Conservation (phyloP, 2,329 filamentous ascomycete species). For the Arthrobotrys iridis region DNA sequence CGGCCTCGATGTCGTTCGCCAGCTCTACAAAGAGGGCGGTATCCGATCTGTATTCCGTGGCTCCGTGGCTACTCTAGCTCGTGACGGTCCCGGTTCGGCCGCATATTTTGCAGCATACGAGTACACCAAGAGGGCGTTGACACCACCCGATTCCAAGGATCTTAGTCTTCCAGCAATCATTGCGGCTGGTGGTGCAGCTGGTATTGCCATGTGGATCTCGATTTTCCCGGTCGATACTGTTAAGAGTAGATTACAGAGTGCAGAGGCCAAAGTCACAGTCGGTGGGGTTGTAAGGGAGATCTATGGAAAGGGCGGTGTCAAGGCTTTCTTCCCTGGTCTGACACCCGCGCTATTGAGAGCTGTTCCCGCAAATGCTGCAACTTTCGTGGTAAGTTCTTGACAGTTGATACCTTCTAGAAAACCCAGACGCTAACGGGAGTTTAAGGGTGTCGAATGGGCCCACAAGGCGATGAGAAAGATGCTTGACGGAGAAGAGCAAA, state of each 20-base stretch:
- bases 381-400: constrained; percentile 69
- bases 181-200: constrained; percentile 85
- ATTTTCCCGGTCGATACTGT: constrained; percentile 98
- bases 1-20: constrained; percentile 87
- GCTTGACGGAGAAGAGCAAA: constrained; percentile 63
- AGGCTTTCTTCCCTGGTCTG: constrained; percentile 97
- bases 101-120: constrained; percentile 99
- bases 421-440: background rate
- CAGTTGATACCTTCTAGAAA: background rate
- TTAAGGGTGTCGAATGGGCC: constrained; percentile 79
- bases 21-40: constrained; percentile 91
- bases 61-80: constrained; percentile 85
- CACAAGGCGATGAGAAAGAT: constrained; percentile 83
- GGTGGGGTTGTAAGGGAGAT: constrained; percentile 80
- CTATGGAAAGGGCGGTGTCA: constrained; percentile 83
- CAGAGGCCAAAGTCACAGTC: constrained; percentile 83
- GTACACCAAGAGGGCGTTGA: constrained; percentile 87
- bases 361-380: constrained; percentile 95
- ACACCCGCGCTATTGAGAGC: constrained; percentile 91
- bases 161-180: constrained; percentile 84
- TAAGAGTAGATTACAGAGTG: constrained; percentile 92
- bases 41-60: constrained; percentile 92
- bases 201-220: constrained; percentile 98
- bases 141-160: constrained; percentile 82
- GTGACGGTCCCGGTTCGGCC: constrained; percentile 90